phyloP scores from a whole-genome alignment of 495 filamentous ascomycete genomes.

The Penicillium cinerascens region DNA sequence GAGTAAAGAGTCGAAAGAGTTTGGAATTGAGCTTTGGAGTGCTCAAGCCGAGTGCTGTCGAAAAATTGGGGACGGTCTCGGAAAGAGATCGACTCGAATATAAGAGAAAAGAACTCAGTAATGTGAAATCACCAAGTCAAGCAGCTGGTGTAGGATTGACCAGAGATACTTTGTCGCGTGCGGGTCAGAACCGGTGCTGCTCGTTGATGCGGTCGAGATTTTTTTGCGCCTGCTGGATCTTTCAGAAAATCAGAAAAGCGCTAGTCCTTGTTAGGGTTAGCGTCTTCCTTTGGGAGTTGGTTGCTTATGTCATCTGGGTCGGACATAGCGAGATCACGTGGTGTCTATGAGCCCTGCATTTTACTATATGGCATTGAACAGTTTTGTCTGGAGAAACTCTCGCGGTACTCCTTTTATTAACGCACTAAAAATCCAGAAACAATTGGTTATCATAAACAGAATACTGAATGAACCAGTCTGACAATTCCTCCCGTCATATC shows the following conservation, averaged over 20 bases:
- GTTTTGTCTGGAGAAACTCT: not conserved
- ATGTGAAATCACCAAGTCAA: constrained; percentile 16
- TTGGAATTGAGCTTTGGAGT: constrained; percentile 27
- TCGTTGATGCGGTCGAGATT: constrained; percentile 47
- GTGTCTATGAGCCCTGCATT: constrained; percentile 24
- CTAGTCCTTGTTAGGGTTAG: constrained; percentile 33
- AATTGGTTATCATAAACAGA: constrained; percentile 1
- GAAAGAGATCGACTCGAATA: constrained; percentile 14
- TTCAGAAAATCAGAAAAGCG: constrained; percentile 46
- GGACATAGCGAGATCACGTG: constrained; percentile 33
- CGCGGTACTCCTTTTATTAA: constrained; percentile 7
- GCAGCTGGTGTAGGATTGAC: constrained; percentile 24
- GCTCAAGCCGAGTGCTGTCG: constrained; percentile 20
- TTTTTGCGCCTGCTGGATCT: constrained; percentile 43
- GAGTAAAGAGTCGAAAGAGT: constrained; percentile 6
- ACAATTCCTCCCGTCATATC: constrained; percentile 6
- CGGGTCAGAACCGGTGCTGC: constrained; percentile 39
- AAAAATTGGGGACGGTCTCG: constrained; percentile 16
- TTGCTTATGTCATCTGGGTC: constrained; percentile 27
- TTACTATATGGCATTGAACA: not conserved
- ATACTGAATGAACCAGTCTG: constrained; percentile 8
- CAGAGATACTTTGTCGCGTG: constrained; percentile 24
- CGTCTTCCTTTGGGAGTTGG: constrained; percentile 6
- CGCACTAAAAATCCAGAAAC: not conserved
- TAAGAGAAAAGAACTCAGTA: constrained; percentile 10